Evolutionary conservation across 169 alveolate genomes (phyloP).

Genomic region (Babesia ovata): DNA sequence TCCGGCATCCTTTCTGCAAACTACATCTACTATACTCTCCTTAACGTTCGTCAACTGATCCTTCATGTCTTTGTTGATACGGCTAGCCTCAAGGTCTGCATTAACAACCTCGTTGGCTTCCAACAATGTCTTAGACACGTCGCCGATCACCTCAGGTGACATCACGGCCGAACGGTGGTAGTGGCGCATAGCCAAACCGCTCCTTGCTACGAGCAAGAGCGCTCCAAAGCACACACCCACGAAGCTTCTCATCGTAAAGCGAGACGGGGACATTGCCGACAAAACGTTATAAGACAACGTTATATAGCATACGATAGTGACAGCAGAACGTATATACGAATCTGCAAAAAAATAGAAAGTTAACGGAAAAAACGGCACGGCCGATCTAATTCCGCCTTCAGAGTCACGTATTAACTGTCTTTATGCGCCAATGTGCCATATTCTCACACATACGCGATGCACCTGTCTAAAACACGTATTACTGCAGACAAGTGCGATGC

Average conservation of each 20-base stretch:
- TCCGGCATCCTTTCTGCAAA: slow-evolving; percentile 8
- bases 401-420: too few species aligned
- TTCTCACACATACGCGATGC: too few species aligned
- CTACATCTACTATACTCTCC: slow-evolving; percentile 1
- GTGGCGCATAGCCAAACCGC: slow-evolving; percentile 18
- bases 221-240: background rate
- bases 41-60: background rate
- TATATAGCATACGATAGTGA: too few species aligned
- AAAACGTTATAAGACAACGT: too few species aligned
- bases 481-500: too few species aligned
- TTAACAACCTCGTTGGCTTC: background rate
- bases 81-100: background rate
- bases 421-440: too few species aligned
- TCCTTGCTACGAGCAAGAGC: background rate
- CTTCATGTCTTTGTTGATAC: background rate
- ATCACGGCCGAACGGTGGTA: background rate
- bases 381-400: too few species aligned
- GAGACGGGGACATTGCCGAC: too few species aligned
- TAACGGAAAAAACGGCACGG: too few species aligned
- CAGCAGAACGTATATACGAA: too few species aligned
- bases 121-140: background rate
- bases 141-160: slow-evolving; percentile 14
- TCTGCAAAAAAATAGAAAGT: too few species aligned
- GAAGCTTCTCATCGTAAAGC: background rate
- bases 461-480: too few species aligned